Evolutionary conservation across 805 yeast genomes (phyloP), one percentile per base, ranked within the genome.

Genomic region (Saccharomycopsis sp.): DNA sequence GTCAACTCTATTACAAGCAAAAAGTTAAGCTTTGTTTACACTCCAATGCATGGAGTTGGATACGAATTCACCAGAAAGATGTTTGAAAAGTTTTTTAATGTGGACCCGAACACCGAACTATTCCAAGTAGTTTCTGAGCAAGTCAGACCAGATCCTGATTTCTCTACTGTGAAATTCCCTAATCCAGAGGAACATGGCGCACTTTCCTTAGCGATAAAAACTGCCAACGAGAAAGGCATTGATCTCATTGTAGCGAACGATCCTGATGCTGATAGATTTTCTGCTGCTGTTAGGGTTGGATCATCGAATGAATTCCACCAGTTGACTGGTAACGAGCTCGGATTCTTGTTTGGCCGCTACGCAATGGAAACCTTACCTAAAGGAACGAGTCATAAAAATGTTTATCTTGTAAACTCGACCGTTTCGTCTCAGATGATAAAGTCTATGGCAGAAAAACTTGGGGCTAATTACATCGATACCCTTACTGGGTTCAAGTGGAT

Each of bases 401-500:
- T 81, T 24, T 84, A 82, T 67, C 72, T 92, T 70, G 70, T 92
- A 51, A 90, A 88, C 67, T 91, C 98, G 0, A 90, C 98, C 0
- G 98, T 94, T 0, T 91, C 97, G 0, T 89, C 97, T 2, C 95
- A 87, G 66, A 80, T 91, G 76, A 75, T 91, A 52, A 73, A 74
- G 8, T 73, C 84, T 1, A 82, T 91, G 83, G 94, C 97, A 0
- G 69, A 75, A 2, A 67, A 66, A 2, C 75, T 80, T 51, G 85
- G 85, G 0, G 85, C 86, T 67, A 74, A 80, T 51, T 87, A 78
- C 70, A 78, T 74, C 48, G 97, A 94, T 61, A 92, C 98, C 0
- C 76, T 92, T 57, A 92, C 98, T 0, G 99, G 99, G 1, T 92
- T 92, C 75, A 92, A 92, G 72, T 92, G 99, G 99, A 85, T 92